Percentiles rank a stretch among this genome's conserved stretches.
These are phyloP conservation scores for Cucurbita pepo DNA, from an alignment of 306 rosid species.

Conservation along the genomic window DNA sequence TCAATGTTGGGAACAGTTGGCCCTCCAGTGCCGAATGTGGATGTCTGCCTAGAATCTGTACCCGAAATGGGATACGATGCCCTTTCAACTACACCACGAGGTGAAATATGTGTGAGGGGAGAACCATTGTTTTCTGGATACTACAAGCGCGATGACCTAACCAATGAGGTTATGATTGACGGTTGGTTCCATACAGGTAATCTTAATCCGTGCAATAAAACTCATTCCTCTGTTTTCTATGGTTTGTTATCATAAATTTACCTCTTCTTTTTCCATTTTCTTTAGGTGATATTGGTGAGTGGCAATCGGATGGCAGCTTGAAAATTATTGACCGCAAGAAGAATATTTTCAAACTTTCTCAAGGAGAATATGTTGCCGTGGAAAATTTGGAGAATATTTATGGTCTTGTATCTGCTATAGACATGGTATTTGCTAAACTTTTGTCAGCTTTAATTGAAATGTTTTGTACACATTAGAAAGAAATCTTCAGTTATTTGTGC, in stretches of 20 bases:
- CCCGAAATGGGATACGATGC: conserved; percentile 98
- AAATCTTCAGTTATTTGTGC: neutral
- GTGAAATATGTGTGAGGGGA: conserved; percentile 81
- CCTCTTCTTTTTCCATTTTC: neutral
- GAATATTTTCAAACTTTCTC: conserved; percentile 97
- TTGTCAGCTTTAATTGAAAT: neutral
- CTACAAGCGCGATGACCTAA: conserved; percentile 85
- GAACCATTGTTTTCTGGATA: conserved; percentile 78
- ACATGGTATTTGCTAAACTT: conserved; percentile 31
- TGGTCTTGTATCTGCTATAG: conserved; percentile 51
- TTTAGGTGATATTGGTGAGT: conserved; percentile 93
- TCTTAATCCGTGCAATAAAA: neutral
- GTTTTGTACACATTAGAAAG: neutral
- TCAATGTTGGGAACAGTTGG: conserved; percentile 93
- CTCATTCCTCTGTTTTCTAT: neutral
- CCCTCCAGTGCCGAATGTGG: conserved; percentile 98
- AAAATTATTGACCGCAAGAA: conserved; percentile 93
- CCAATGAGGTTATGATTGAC: conserved; percentile 66
- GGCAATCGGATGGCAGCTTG: conserved; percentile 91
- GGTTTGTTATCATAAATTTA: neutral
- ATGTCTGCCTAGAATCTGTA: conserved; percentile 85
- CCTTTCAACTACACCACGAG: conserved; percentile 58
- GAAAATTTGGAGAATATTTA: conserved; percentile 94
- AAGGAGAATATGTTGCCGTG: conserved; percentile 98
- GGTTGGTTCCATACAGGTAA: conserved; percentile 98